Conservation (phyloP, 139 green algal genomes). For the Coelastrella sp. region DNA sequence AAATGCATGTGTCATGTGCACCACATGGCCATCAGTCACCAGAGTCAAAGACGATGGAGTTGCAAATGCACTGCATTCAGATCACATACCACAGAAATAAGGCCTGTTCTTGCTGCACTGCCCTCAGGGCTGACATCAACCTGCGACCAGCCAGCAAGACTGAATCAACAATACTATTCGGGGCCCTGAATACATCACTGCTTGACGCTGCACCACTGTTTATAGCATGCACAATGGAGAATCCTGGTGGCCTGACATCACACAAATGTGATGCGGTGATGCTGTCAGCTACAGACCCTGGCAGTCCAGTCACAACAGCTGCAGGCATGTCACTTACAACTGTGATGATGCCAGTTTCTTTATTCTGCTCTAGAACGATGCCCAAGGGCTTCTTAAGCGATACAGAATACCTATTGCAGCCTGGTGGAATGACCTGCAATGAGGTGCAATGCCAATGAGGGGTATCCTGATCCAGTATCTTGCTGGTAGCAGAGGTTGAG, state of each 20-base stretch:
- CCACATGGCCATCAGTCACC: too few species aligned
- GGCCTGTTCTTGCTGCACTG: conserved; percentile 41
- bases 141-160: not conserved
- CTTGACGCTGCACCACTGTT: not conserved
- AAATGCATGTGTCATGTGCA: too few species aligned
- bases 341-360: conserved; percentile 50
- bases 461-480: too few species aligned
- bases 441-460: not conserved
- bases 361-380: conserved; percentile 60
- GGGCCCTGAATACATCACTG: too few species aligned
- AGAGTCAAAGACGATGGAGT: too few species aligned
- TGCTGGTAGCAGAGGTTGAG: too few species aligned
- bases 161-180: too few species aligned
- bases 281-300: not conserved
- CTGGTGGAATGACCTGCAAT: conserved; percentile 35
- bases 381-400: conserved; percentile 60
- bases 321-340: conserved; percentile 38
- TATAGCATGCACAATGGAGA: too few species aligned
- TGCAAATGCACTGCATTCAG: not conserved
- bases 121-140: conserved; percentile 43
- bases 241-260: not conserved
- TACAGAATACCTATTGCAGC: conserved; percentile 57
- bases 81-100: conserved; percentile 37
- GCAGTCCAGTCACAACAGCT: not conserved
- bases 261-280: not conserved